These are phyloP conservation scores for Trebouxiophyceae sp. DNA, from an alignment of 163 green algal genomes.

Conservation along the genomic window DNA sequence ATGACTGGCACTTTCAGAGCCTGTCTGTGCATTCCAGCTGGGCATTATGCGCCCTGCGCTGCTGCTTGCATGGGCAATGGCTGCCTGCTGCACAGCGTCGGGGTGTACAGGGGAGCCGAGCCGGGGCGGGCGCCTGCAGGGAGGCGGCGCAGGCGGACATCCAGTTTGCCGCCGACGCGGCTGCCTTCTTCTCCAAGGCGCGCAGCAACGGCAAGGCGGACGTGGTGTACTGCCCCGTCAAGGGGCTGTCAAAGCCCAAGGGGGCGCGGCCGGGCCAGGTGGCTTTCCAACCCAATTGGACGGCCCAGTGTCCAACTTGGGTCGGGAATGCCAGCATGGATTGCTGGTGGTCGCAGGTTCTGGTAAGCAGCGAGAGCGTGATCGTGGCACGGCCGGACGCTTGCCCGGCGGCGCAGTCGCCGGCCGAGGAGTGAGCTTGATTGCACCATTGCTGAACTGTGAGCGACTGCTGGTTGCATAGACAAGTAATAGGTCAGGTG, in stretches of 20 bases:
- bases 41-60: too few relatives aligned
- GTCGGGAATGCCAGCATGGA: not conserved
- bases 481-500: too few relatives aligned
- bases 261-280: slow-evolving; percentile 56
- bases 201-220: slow-evolving; percentile 25
- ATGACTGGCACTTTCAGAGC: too few relatives aligned
- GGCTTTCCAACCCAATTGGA: not conserved
- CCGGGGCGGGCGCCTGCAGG: not conserved
- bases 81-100: too few relatives aligned
- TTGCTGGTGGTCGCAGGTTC: slow-evolving; percentile 23
- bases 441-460: too few relatives aligned
- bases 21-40: too few relatives aligned
- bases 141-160: slow-evolving; percentile 35
- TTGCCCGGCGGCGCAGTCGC: not conserved
- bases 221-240: slow-evolving; percentile 20
- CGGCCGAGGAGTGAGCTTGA: too few relatives aligned
- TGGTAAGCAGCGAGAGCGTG: slow-evolving; percentile 37
- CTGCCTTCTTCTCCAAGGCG: slow-evolving; percentile 69
- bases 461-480: too few relatives aligned
- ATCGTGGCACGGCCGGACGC: slow-evolving; percentile 29
- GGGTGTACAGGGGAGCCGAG: not conserved
- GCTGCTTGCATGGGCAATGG: too few relatives aligned
- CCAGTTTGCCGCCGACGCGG: slow-evolving; percentile 61
- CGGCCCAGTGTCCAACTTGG: not conserved
- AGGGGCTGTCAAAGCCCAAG: slow-evolving; percentile 50